A percentile compares a stretch with the other conserved stretches of the same genome.
Evolutionary conservation across 1,284 basidiomycete species (phyloP).

Genomic region (Ceratobasidium sp.): DNA sequence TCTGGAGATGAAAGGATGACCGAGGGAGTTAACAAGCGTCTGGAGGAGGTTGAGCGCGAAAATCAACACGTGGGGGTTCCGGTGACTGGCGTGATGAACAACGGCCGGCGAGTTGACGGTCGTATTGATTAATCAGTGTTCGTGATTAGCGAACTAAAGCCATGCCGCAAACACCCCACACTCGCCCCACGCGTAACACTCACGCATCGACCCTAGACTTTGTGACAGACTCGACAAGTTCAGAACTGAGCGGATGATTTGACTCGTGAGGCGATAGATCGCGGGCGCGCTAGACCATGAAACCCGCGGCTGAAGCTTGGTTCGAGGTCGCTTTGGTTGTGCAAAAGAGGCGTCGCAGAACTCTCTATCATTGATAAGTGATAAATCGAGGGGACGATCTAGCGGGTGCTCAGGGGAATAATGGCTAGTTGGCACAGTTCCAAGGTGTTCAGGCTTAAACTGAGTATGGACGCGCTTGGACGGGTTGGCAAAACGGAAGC

Average conservation of each 20-base stretch:
- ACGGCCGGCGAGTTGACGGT: conserved; percentile 81
- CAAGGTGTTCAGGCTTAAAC: too few species aligned
- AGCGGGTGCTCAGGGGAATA: too few species aligned
- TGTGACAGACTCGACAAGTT: conserved; percentile 94
- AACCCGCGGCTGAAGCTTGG: conserved; percentile 70
- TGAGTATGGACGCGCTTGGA: too few species aligned
- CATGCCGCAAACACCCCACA: not conserved
- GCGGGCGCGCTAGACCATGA: conserved; percentile 85
- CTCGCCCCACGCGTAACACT: conserved; percentile 55
- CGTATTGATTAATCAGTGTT: conserved; percentile 31
- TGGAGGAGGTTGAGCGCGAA: conserved; percentile 63
- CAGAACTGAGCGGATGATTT: conserved; percentile 92
- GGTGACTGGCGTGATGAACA: conserved; percentile 86
- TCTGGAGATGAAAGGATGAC: conserved; percentile 71
- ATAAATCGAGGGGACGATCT: too few species aligned
- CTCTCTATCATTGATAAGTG: too few species aligned
- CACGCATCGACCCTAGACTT: conserved; percentile 97
- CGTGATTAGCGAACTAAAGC: not conserved
- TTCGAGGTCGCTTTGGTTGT: conserved; percentile 46
- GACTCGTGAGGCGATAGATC: conserved; percentile 89
- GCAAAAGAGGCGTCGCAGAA: too few species aligned
- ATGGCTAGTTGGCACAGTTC: too few species aligned
- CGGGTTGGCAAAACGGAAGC: too few species aligned
- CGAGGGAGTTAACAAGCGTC: too few species aligned
- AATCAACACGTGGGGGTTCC: conserved; percentile 90